Percentiles rank a stretch among this genome's conserved stretches.
phyloP scores from a whole-genome alignment of 2,329 filamentous ascomycete genomes.

The Chrysosporium queenslandicum region DNA sequence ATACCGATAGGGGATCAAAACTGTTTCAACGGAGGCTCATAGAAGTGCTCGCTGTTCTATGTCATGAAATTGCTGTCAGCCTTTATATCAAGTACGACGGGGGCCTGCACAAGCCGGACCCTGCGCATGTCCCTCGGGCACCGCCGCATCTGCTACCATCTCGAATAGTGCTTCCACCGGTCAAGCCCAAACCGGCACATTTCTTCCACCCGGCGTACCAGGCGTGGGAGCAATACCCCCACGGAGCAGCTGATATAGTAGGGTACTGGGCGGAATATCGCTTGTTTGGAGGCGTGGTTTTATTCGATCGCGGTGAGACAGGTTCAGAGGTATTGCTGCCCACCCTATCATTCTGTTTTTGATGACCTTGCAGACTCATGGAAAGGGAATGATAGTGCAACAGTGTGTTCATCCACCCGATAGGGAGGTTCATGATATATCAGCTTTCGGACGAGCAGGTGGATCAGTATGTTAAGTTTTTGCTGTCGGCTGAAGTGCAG shows the following conservation, averaged over 20 bases:
- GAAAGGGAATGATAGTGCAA: too few relatives aligned
- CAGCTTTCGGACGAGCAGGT: conserved; percentile 1
- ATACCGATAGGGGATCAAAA: neutral
- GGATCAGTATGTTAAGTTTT: conserved; percentile 4
- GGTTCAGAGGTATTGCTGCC: neutral
- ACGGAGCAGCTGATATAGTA: conserved; percentile 21
- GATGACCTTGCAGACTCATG: too few relatives aligned
- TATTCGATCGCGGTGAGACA: conserved; percentile 19
- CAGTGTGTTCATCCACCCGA: conserved; percentile 12
- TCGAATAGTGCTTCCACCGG: conserved; percentile 1
- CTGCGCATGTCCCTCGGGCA: neutral
- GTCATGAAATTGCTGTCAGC: conserved; percentile 5
- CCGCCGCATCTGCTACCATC: neutral
- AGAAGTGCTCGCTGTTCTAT: conserved; percentile 8
- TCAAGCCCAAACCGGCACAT: conserved; percentile 1
- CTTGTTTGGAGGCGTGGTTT: conserved; percentile 22
- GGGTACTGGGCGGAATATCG: conserved; percentile 24
- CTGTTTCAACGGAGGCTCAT: conserved; percentile 8
- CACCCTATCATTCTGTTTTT: too few relatives aligned
- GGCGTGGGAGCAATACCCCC: conserved; percentile 18
- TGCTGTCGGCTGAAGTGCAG: neutral
- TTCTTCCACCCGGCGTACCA: neutral
- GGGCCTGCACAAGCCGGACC: neutral
- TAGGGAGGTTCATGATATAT: conserved; percentile 4
- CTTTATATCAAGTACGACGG: neutral